Evolutionary conservation across 768 basidiomycete genomes (phyloP).

Genomic region (Collybiopsis confluens): DNA sequence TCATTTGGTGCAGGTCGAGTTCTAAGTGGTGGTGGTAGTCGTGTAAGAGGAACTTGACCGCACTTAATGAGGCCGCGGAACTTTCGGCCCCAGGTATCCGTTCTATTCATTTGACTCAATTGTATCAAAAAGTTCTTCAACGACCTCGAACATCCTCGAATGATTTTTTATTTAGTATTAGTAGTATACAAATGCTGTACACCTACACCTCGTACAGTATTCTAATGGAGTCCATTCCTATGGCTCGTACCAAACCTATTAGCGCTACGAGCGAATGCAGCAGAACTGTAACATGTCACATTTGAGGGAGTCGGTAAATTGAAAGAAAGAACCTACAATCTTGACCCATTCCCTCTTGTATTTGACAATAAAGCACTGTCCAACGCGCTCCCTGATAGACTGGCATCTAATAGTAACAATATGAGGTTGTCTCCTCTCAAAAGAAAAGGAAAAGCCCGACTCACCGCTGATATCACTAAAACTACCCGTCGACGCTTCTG

Average conservation of each 20-base stretch:
- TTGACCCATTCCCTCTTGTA: slow-evolving; percentile 57
- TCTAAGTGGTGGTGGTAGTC: background rate
- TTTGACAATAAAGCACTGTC: slow-evolving; percentile 81
- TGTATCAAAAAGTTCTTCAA: no score
- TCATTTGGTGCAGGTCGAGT: slow-evolving; percentile 37
- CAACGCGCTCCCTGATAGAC: slow-evolving; percentile 73
- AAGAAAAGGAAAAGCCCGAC: slow-evolving; percentile 14
- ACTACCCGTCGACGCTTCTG: slow-evolving; percentile 62
- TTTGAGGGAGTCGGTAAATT: background rate
- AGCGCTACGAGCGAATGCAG: background rate
- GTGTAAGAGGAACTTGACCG: background rate
- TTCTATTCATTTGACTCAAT: background rate
- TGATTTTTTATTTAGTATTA: no score
- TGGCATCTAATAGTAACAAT: slow-evolving; percentile 49
- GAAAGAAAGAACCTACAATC: background rate
- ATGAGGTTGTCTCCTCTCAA: background rate
- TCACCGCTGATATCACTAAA: slow-evolving; percentile 85
- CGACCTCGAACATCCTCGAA: slow-evolving; percentile 3
- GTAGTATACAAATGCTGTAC: no score
- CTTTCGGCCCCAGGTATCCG: background rate
- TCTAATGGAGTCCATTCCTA: background rate
- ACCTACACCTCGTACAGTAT: no score
- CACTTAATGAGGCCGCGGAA: background rate
- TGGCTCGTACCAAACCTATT: slow-evolving; percentile 1
- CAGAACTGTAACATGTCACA: background rate